Base-by-base conservation (phyloP, 352 stramenopile genomes). In the Globisporangium carolinianum region DNA sequence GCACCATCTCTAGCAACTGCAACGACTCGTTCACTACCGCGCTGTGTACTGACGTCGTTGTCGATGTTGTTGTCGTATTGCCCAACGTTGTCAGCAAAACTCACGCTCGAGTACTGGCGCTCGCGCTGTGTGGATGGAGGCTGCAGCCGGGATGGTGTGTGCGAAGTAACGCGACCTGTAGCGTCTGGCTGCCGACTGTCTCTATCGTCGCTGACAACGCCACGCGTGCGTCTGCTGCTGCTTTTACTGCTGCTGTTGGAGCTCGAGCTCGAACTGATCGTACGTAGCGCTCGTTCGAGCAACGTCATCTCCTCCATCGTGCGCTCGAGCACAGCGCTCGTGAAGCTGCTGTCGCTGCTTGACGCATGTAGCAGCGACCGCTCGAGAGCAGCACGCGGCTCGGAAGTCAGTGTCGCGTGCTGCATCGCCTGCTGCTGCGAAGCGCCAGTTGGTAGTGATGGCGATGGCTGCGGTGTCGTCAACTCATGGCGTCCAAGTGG, bases 261-360 rank as follows among this genome's bases (percentile, higher is more conserved):
- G 24, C 55, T 70, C 42, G 42, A 47, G n/a, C 72, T 86, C 51
- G 74, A 86, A 55, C 76, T 91, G 51, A 89, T 65, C 48, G 86
- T 81, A 5, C 73, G 74, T 14, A 91, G 67, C 18, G 78, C 76
- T 47, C 82, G 86, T 63, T 89, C 75, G 45, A 91, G 51, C 32
- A 87, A 57, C 24, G 72, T 77, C 66, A 81, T 72, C 51, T 91
- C 78, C 51, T 85, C 69, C 64, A 80, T 82, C 6, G 78, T 87
- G 55, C 78, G 65, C 50, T 68, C 66, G 56, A 83, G 62, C 1
- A 73, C 72, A 32, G 65, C 61, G 42, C 68, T 79, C 7, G 64
- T 63, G 56, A 75, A 79, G 46, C 75, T 86, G 53, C 55, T 60
- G 41, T 54, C 62, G 47, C 71, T 86, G 39, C 60, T 79, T 17